Base-by-base conservation (phyloP, 768 basidiomycete species). In the Amanita polypyramis region DNA sequence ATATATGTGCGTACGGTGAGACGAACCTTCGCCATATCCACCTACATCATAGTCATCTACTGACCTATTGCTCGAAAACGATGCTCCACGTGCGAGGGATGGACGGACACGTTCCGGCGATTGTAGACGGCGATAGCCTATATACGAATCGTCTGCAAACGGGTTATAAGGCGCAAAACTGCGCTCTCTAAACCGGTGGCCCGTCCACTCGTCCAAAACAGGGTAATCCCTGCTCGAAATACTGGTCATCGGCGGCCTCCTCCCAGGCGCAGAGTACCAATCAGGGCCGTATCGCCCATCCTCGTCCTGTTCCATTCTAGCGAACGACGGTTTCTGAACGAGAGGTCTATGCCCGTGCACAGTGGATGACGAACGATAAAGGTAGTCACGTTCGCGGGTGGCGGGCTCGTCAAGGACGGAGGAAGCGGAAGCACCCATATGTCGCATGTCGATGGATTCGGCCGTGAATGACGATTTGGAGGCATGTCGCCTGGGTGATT, bases 381-480 rank as follows among this genome's bases (percentile, higher is more conserved):
- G 12, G 19, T 40, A 49, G 11, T 49, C 47, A 8, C 32, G 33
- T 21, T 46, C 45, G 2, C 35, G 45, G 12, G 6, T 34, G 20
- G 6, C 23, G 20, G 33, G 19, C 10, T 49, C 47, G 29, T 49
- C 32, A 19, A 25, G 25, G 14, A 33, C 11, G 29, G 39, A 15
- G 37, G 46, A 32, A 14, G 46, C 17, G 20, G n/a, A n/a, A n/a
- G n/a, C n/a, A n/a, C n/a, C n/a, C n/a, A n/a, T n/a, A n/a, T 32
- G 23, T 10, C 47, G 35, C 10, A 38, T 5, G 5, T 49, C 47
- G 30, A 35, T 35, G 2, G 39, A 40, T 7, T 47, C 46, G 0
- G 46, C 33, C 3, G 47, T 40, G 15, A 49, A 49, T 8, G 47
- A 49, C 10, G 47, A 40, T 25, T 49, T 49, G 25, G 47, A 38